Evolutionary conservation across 192 early-diverging fungal species (phyloP), one percentile per base, ranked within the genome.

Genomic region (Backusella morwellensis): DNA sequence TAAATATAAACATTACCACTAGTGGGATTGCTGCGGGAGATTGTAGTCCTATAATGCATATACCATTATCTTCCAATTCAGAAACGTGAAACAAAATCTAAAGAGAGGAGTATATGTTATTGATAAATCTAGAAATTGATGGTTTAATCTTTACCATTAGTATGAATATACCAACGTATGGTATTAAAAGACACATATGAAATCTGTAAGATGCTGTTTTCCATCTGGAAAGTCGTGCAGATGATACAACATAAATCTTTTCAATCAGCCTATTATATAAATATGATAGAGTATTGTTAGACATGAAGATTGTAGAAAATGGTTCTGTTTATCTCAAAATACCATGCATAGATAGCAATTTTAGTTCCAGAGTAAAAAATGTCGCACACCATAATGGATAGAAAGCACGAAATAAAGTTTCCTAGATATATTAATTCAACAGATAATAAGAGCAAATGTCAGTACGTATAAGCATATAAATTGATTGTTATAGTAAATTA

Each of bases 321-420:
- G 6, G 19, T 17, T 1, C 17, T 50, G 6, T 29, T 63, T 9
- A 29, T 29, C n/a, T 29, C 8, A 29, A 26, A 26, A 29, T 80
- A 80, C 80, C 80, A 88, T 4, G 78, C 59, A 71, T 84, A 88
- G 32, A 88, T 85, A 6, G 77, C 47, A 15, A 88, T 67, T 52
- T 88, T 88, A 29, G 83, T 83, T 9, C 69, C 54, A 0, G 83
- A 78, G 70, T 88, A 88, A 71, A 88, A 84, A 19, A 83, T 35
- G 70, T 84, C 85, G n/a, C 86, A 88, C 26, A 77, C 36, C 41
- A 84, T 73, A 35, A 83, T 78, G 0, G 84, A 83, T 7, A 86
- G n/a, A 41, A 78, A 38, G 66, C 85, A 86, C 6, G 85, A 83
- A 19, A 78, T 54, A 42, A 75, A 75, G 34, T 82, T 82, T 6